Evolutionary conservation across 805 yeast genomes (phyloP).

Genomic region (Wickerhamomyces pijperi): DNA sequence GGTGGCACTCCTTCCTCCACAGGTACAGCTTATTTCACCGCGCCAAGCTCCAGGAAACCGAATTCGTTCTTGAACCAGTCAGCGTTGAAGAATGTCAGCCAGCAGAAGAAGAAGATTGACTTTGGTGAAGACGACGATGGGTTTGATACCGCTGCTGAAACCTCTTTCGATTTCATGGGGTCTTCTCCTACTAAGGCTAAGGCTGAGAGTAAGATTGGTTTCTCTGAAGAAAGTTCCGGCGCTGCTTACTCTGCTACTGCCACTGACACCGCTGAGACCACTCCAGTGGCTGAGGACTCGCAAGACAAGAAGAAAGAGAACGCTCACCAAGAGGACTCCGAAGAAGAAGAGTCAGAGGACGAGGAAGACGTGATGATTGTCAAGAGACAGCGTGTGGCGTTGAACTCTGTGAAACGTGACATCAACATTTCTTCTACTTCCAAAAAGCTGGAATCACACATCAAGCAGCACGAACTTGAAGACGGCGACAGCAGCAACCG

Average conservation of each 20-base stretch:
- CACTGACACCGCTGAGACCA: constrained; percentile 3
- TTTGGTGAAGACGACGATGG: constrained; percentile 17
- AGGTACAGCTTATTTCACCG: constrained; percentile 10
- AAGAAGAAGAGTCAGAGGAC: constrained; percentile 29
- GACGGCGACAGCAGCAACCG: constrained; percentile 1
- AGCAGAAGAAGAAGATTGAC: constrained; percentile 9
- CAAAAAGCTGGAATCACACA: constrained; percentile 7
- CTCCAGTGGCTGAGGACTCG: not conserved
- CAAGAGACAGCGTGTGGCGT: constrained; percentile 38
- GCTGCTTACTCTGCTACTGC: constrained; percentile 13
- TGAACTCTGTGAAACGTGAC: constrained; percentile 27
- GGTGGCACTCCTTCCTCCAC: constrained; percentile 9
- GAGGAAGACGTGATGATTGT: constrained; percentile 51
- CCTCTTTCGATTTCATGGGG: constrained; percentile 18
- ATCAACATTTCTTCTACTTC: constrained; percentile 27
- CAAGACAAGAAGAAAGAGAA: not conserved
- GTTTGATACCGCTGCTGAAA: constrained; percentile 7
- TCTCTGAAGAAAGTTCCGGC: constrained; percentile 5
- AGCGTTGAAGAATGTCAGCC: too few relatives aligned
- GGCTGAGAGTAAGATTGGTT: constrained; percentile 1
- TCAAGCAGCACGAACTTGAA: constrained; percentile 1
- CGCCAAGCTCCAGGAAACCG: constrained; percentile 18
- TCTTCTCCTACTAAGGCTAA: constrained; percentile 27
- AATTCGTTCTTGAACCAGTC: constrained; percentile 18
- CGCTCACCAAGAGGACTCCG: constrained; percentile 3